Conservation (phyloP, 192 early-diverging fungal species). For the Spizellomyces sp. region DNA sequence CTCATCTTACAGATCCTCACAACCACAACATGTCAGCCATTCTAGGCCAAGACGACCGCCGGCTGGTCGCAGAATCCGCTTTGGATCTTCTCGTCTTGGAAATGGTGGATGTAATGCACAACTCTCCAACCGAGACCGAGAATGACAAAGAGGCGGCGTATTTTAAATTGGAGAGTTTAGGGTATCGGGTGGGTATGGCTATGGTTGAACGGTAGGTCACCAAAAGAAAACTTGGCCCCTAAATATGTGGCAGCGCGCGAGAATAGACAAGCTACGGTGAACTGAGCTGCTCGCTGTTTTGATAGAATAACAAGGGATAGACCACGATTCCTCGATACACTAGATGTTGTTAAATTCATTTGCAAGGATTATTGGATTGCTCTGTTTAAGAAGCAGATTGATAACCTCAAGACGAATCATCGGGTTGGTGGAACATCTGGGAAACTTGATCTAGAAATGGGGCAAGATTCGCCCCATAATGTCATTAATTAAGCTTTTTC, state of each 20-base stretch:
- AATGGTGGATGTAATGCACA: slow-evolving; percentile 70
- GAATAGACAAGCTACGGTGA: background rate
- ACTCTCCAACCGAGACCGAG: slow-evolving; percentile 51
- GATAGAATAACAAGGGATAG: slow-evolving; percentile 79
- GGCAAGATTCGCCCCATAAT: background rate
- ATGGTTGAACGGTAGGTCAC: slow-evolving; percentile 78
- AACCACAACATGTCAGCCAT: slow-evolving; percentile 12
- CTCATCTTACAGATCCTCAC: background rate
- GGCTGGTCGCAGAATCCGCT: slow-evolving; percentile 63
- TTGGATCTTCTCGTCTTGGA: slow-evolving; percentile 78
- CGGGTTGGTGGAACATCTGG: slow-evolving; percentile 53
- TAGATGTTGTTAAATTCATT: slow-evolving; percentile 98
- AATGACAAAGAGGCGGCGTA: slow-evolving; percentile 85
- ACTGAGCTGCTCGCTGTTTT: background rate
- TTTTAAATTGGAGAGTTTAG: slow-evolving; percentile 88
- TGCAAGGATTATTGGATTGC: slow-evolving; percentile 98
- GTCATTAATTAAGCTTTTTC: background rate
- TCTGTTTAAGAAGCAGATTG: slow-evolving; percentile 96
- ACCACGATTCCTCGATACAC: slow-evolving; percentile 86
- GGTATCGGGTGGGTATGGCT: slow-evolving; percentile 86
- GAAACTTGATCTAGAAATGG: no score
- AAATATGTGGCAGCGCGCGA: no score
- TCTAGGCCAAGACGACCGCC: slow-evolving; percentile 29
- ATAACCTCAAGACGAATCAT: slow-evolving; percentile 99
- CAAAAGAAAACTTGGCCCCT: background rate